phyloP scores from a whole-genome alignment of 352 stramenopile species.

The Thraustochytrium sp. region DNA sequence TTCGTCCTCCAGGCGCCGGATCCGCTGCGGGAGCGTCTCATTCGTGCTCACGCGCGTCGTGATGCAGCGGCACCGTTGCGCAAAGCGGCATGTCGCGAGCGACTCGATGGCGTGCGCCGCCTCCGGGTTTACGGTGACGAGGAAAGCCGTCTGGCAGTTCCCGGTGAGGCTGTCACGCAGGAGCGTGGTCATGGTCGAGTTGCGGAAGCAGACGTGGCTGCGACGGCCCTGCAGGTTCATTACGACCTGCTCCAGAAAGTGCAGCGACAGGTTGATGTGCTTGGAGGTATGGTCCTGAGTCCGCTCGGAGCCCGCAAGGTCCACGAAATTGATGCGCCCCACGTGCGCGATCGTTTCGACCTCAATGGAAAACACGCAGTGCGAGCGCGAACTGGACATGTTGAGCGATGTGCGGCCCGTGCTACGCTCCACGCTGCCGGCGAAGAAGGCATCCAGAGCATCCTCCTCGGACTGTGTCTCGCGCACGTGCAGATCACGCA shows the following conservation, averaged over 20 bases:
- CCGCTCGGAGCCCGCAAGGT: slow-evolving; percentile 57
- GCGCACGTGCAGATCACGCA: slow-evolving; percentile 33
- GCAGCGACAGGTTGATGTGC: slow-evolving; percentile 54
- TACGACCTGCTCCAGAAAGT: slow-evolving; percentile 53
- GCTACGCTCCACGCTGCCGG: slow-evolving; percentile 60
- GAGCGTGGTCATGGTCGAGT: slow-evolving; percentile 54
- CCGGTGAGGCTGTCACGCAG: slow-evolving; percentile 76
- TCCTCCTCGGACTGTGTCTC: slow-evolving; percentile 47
- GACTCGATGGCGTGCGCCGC: slow-evolving; percentile 22
- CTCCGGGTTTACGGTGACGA: slow-evolving; percentile 75
- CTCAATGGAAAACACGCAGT: slow-evolving; percentile 94
- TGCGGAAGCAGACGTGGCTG: slow-evolving; percentile 49
- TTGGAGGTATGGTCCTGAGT: slow-evolving; percentile 59
- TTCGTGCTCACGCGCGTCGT: slow-evolving; percentile 44
- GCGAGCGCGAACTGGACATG: slow-evolving; percentile 84
- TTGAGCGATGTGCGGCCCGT: slow-evolving; percentile 95
- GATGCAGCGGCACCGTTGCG: slow-evolving; percentile 48
- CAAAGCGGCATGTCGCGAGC: slow-evolving; percentile 50
- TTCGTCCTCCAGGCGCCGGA: background rate
- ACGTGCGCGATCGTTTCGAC: slow-evolving; percentile 51
- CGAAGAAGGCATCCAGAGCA: slow-evolving; percentile 54
- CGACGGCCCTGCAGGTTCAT: background rate
- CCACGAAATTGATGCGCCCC: slow-evolving; percentile 53
- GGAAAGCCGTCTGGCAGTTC: slow-evolving; percentile 82
- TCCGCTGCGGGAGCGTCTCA: background rate